Percentiles rank a stretch among this genome's conserved stretches.
Evolutionary conservation across 2,329 filamentous ascomycete species (phyloP).

Genomic region (Aspergillus fischeri): DNA sequence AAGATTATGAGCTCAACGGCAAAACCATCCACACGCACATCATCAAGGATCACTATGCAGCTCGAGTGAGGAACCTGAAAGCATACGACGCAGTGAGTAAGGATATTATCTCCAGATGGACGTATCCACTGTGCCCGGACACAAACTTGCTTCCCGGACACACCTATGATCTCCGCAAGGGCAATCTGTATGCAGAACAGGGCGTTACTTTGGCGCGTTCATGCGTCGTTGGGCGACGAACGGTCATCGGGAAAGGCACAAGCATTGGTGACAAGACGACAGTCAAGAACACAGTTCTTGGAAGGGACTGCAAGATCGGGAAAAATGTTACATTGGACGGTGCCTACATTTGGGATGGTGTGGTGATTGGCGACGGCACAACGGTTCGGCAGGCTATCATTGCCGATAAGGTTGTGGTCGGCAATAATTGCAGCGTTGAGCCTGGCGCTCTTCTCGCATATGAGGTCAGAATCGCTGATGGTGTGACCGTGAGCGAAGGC

Average conservation of each 20-base stretch:
- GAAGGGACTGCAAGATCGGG: conserved; percentile 80
- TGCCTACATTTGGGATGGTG: conserved; percentile 85
- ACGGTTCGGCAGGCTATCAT: conserved; percentile 70
- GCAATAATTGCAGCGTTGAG: conserved; percentile 64
- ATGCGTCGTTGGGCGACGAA: conserved; percentile 63
- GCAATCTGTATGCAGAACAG: conserved; percentile 73
- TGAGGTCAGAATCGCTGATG: conserved; percentile 67
- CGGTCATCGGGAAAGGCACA: conserved; percentile 72
- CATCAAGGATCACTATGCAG: conserved; percentile 76
- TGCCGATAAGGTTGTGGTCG: conserved; percentile 67
- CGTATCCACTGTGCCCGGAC: conserved; percentile 84
- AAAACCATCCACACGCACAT: conserved; percentile 95
- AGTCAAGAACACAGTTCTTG: conserved; percentile 74
- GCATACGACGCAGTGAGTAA: conserved; percentile 86
- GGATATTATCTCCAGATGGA: conserved; percentile 83
- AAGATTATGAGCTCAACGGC: conserved; percentile 94
- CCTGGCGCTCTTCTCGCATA: conserved; percentile 76
- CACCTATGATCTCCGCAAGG: conserved; percentile 66
- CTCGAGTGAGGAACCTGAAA: conserved; percentile 77
- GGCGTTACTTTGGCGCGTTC: conserved; percentile 69
- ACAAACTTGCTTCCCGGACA: conserved; percentile 78
- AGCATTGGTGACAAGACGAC: conserved; percentile 68
- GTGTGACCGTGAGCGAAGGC: conserved; percentile 42
- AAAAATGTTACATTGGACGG: conserved; percentile 74
- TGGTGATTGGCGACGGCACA: conserved; percentile 69